Percentiles rank a stretch among this genome's conserved stretches.
Conservation (phyloP, 2,329 filamentous ascomycete species). For the Cadophora gregata region DNA sequence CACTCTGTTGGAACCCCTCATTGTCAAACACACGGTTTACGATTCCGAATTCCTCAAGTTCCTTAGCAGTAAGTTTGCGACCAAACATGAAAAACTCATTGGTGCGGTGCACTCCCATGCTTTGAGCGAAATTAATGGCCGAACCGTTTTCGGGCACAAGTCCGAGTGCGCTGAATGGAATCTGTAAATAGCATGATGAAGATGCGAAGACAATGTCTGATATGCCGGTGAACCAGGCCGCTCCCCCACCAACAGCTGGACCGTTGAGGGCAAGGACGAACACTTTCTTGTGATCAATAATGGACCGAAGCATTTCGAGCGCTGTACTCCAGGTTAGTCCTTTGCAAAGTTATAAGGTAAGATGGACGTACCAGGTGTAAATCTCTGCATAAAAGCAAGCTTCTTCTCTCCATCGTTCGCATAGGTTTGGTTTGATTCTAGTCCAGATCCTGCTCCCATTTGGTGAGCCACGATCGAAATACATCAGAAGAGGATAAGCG, state of each 20-base stretch:
- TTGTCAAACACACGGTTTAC: conserved; percentile 53
- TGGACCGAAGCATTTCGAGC: conserved; percentile 49
- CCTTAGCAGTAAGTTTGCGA: conserved; percentile 50
- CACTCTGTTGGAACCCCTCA: conserved; percentile 50
- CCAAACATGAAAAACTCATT: conserved; percentile 61
- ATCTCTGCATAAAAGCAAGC: conserved; percentile 34
- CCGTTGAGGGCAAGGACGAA: conserved; percentile 57
- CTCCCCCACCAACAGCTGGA: conserved; percentile 55
- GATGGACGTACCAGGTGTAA: conserved; percentile 30
- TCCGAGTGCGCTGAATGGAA: conserved; percentile 54
- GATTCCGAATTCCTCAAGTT: conserved; percentile 51
- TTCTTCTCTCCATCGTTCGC: conserved; percentile 39
- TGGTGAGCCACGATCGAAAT: conserved; percentile 1
- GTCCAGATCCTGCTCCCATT: conserved; percentile 20
- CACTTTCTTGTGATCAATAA: conserved; percentile 58
- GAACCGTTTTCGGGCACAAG: conserved; percentile 57
- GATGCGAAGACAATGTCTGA: conserved; percentile 56
- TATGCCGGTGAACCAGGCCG: conserved; percentile 56
- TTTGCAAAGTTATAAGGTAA: background rate
- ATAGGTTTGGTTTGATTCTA: conserved; percentile 25
- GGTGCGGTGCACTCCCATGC: conserved; percentile 55
- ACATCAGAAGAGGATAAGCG: background rate
- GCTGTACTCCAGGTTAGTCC: conserved; percentile 24
- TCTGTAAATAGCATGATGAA: conserved; percentile 52
- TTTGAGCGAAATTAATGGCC: conserved; percentile 52